Conservation (phyloP, 805 yeast species). For the Myxozyma kluyveri region DNA sequence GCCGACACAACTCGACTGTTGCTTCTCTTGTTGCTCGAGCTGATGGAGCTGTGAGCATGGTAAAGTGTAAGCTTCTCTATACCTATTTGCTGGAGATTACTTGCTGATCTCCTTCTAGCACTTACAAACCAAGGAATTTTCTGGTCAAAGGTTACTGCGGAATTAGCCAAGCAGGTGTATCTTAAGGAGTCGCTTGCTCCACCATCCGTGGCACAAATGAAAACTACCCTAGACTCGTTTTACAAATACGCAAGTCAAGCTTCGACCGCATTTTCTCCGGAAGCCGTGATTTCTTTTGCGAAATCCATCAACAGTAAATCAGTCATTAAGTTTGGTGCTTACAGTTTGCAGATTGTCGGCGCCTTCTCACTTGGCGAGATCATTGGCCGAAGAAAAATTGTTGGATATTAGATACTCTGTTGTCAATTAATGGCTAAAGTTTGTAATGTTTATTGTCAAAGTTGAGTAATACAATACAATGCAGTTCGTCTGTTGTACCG, state of each 20-base stretch:
- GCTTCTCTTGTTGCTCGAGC: slow-evolving; percentile 96
- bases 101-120: slow-evolving; percentile 2
- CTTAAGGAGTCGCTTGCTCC: slow-evolving; percentile 91
- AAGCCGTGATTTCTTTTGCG: slow-evolving; percentile 49
- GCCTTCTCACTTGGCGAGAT: slow-evolving; percentile 93
- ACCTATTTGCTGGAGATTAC: background rate
- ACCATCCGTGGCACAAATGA: slow-evolving; percentile 74
- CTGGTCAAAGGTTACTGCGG: slow-evolving; percentile 70
- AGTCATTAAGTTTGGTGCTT: slow-evolving; percentile 61
- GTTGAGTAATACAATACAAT: too few relatives aligned
- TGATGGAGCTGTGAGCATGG: slow-evolving; percentile 82
- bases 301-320: slow-evolving; percentile 54
- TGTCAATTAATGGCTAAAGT: too few relatives aligned
- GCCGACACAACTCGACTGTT: slow-evolving; percentile 26
- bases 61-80: slow-evolving; percentile 31
- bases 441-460: too few relatives aligned
- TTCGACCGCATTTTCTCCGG: slow-evolving; percentile 48
- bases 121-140: slow-evolving; percentile 59
- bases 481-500: too few relatives aligned
- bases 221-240: slow-evolving; percentile 62
- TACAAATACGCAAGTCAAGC: slow-evolving; percentile 40
- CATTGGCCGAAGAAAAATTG: slow-evolving; percentile 89
- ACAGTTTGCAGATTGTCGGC: slow-evolving; percentile 81
- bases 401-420: slow-evolving; percentile 81
- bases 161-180: slow-evolving; percentile 74